Evolutionary conservation across 257 asterid genomes (phyloP).

Genomic region (Scutellaria barbata): DNA sequence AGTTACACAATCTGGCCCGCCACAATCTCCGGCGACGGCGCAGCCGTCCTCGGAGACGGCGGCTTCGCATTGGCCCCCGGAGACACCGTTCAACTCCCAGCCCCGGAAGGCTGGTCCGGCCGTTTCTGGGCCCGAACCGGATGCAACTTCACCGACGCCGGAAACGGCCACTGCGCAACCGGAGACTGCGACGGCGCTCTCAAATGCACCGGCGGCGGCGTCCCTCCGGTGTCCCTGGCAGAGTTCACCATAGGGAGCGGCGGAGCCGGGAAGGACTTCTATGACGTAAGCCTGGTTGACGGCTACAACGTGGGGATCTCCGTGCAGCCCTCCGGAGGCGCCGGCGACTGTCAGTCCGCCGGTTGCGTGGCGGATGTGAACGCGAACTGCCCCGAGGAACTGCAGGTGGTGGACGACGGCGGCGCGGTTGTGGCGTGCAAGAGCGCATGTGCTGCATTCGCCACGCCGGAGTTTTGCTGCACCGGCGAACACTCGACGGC

Average conservation of each 20-base stretch:
- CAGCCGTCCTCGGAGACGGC: conserved; percentile 53
- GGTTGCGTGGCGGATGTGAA: conserved; percentile 65
- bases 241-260: conserved; percentile 65
- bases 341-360: conserved; percentile 69
- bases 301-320: conserved; percentile 82
- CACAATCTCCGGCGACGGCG: conserved; percentile 65
- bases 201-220: conserved; percentile 60
- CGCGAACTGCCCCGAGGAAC: conserved; percentile 58
- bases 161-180: conserved; percentile 60
- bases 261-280: conserved; percentile 50
- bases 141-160: conserved; percentile 57
- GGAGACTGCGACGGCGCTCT: conserved; percentile 69
- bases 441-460: conserved; percentile 77
- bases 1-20: conserved; percentile 72
- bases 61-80: conserved; percentile 70
- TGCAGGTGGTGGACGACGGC: conserved; percentile 46
- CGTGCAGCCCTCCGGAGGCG: conserved; percentile 58
- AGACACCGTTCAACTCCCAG: conserved; percentile 53
- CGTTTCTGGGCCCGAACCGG: conserved; percentile 85
- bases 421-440: conserved; percentile 76
- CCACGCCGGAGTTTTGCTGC: conserved; percentile 67
- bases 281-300: conserved; percentile 84
- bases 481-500: conserved; percentile 63
- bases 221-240: conserved; percentile 58
- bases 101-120: conserved; percentile 78